Evolutionary conservation across 2,329 filamentous ascomycete species (phyloP), one percentile per base, ranked within the genome.

Genomic region (Hypoxylon sp.): DNA sequence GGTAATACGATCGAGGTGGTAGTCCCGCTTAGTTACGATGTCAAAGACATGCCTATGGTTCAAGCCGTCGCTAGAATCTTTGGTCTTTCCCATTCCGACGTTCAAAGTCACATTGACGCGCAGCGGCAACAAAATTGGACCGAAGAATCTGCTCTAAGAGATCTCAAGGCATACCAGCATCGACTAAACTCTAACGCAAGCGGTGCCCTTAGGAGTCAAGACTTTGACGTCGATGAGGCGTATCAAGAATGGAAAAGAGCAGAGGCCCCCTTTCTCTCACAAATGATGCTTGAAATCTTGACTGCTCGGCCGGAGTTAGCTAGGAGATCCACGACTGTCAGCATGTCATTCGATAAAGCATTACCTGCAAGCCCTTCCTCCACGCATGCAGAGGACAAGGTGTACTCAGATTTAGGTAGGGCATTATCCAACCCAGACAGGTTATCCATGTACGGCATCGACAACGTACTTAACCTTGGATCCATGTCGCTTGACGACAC

Each of bases 11-110:
- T 96, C 70, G 95, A 98, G 79, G 92, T 95, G 22, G 86, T 92
- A 63, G 88, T 94, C 2, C 94, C 95, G 10, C 84, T 97, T 64
- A 96, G 90, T 76, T 93, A 97, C 80, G 93, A 98, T 80, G 91
- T 98, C 77, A 97, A 96, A 81, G 96, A 99, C 78, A 99, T 99
- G 96, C 91, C 91, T 39, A 87, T 98, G 81, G 96, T 97, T 29
- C 91, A 96, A 78, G 88, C 91, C 37, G 94, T 99, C 26, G 92
- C 92, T 55, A 91, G 87, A 74, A 92, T 98, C 70, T 99, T 98
- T 80, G 92, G 92, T 48, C 86, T 95, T 66, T 90, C 90, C 47
- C 89, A 92, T 72, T 89, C 90, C 1, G 90, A 96, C 73, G 91
- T 94, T 5, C 96, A 99, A 81, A 87, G 88, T 47, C 94, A 98